Conservation (phyloP, 441 rosid species). For the Omphalea diandra region DNA sequence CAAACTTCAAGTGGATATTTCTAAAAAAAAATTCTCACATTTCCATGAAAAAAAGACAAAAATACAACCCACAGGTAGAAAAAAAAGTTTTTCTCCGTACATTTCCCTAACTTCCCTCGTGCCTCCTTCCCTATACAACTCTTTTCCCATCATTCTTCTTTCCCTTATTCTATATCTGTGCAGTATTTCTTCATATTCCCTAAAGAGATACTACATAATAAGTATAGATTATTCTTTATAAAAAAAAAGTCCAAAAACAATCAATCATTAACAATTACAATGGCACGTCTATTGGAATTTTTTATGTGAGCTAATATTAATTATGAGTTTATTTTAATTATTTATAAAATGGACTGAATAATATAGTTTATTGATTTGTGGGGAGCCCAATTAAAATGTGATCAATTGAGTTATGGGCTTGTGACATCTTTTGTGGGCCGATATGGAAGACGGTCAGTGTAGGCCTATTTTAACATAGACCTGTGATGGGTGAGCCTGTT, state of each 20-base stretch:
- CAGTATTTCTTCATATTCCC: constrained; percentile 38
- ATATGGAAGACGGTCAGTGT: no score
- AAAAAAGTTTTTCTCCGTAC: not conserved
- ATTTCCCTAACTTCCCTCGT: constrained; percentile 18
- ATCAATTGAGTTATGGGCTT: no score
- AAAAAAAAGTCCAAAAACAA: not conserved
- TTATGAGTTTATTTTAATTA: no score
- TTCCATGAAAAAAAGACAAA: not conserved
- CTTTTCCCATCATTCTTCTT: not conserved
- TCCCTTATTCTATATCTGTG: constrained; percentile 23
- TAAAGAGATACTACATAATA: constrained; percentile 28
- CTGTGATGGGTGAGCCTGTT: no score
- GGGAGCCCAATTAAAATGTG: no score
- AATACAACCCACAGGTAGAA: not conserved
- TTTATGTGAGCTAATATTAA: no score
- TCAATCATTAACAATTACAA: constrained; percentile 13
- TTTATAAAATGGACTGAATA: no score
- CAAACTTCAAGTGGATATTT: no score
- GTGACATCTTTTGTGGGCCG: no score
- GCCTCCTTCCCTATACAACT: constrained; percentile 20
- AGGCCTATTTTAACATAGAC: no score
- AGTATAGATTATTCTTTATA: constrained; percentile 10
- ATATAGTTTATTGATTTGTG: no score
- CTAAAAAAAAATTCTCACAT: not conserved
- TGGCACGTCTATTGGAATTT: no score